Base-by-base conservation (phyloP, 345 rosid species). In the Populus pruinosa region DNA sequence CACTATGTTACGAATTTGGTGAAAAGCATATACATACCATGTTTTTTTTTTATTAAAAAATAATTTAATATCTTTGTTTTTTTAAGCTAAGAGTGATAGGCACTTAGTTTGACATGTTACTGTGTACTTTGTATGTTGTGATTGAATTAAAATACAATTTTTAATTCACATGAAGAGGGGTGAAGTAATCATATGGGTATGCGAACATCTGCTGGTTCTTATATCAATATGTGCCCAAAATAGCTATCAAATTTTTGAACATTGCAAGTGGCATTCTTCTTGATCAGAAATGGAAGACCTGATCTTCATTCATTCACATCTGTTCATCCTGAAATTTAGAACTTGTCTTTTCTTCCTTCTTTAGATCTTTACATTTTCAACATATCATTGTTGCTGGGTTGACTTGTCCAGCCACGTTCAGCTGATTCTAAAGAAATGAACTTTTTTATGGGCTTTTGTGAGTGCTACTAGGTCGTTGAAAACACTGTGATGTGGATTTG, bases 1-100 rank as follows among this genome's bases (percentile, higher is more conserved):
- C 44, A 11, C 67, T 59, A 38, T 79, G 71, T 35, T 73, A 55
- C 70, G 69, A 29, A 70, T 64, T 80, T 62, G 61, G 63, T 53
- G 36, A 13, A 65, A 65, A 38, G 44, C 33, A 21, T 49, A 23
- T 11, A 5, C 36, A 9, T 21, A 55, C 25, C 1, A 1, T 55
- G 25, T n/a, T 10, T n/a, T 17, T 50, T 50, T 18, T n/a, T n/a
- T 55, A 2, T 56, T 9, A n/a, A n/a, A 21, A 8, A 23, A 18
- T 18, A 53, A n/a, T 3, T 12, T 47, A 47, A 56, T 8, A 8
- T 56, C 4, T 5, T n/a, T 0, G 2, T 21, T 55, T 55, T 25
- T 55, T 21, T 55, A 55, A 8, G 61, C 61, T 55, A 55, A 55
- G 61, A 55, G 50, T 55, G 61, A 20, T 8, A 21, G 25, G n/a